A percentile compares a stretch with the other conserved stretches of the same genome.
phyloP scores from a whole-genome alignment of 2,329 filamentous ascomycete genomes.

The Canariomyces notabilis region DNA sequence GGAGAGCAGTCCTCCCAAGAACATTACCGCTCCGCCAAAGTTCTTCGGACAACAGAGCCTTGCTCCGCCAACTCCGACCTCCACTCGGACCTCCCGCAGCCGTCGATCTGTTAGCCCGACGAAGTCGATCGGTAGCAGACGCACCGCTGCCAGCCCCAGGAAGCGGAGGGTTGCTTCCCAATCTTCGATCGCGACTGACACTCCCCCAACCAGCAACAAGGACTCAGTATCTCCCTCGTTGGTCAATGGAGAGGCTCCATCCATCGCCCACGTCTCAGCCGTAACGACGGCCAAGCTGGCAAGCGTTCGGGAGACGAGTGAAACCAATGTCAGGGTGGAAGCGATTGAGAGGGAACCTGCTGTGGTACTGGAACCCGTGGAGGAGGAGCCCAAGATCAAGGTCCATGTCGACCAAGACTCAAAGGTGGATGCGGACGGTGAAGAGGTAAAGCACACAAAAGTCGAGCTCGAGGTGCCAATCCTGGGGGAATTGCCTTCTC shows the following conservation, averaged over 20 bases:
- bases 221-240: slow-evolving; percentile 25
- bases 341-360: slow-evolving; percentile 47
- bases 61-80: slow-evolving; percentile 45
- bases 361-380: slow-evolving; percentile 45
- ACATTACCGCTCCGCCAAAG: slow-evolving; percentile 75
- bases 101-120: slow-evolving; percentile 55
- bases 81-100: slow-evolving; percentile 42
- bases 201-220: slow-evolving; percentile 22
- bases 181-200: slow-evolving; percentile 36
- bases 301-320: slow-evolving; percentile 30
- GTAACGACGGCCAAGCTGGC: slow-evolving; percentile 19
- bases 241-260: slow-evolving; percentile 28
- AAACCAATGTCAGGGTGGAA: slow-evolving; percentile 37
- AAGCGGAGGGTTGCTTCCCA: slow-evolving; percentile 45
- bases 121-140: slow-evolving; percentile 39
- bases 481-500: slow-evolving; percentile 62
- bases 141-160: slow-evolving; percentile 47
- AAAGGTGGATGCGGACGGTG: slow-evolving; percentile 48
- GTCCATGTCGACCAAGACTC: slow-evolving; percentile 65
- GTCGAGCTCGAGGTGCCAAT: slow-evolving; percentile 72
- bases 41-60: slow-evolving; percentile 49
- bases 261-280: slow-evolving; percentile 17
- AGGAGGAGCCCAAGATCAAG: slow-evolving; percentile 57
- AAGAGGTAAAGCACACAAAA: slow-evolving; percentile 65
- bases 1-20: slow-evolving; percentile 59